Conservation (phyloP, 257 asterid species). For the Fraxinus americana region DNA sequence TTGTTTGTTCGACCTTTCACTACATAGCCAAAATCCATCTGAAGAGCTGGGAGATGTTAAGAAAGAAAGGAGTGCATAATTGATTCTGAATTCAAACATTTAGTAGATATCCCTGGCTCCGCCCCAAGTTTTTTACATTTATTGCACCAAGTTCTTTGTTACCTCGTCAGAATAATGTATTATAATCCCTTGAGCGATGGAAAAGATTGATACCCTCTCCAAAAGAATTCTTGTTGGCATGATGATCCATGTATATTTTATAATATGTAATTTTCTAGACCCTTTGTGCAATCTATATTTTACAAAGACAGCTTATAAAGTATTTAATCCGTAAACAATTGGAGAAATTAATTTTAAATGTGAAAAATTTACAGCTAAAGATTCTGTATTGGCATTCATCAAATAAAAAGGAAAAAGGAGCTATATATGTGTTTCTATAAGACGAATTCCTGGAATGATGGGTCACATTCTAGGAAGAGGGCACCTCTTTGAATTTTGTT, state of each 20-base stretch:
- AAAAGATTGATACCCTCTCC: conserved; percentile 3
- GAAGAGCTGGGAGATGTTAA: conserved; percentile 24
- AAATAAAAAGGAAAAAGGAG: neutral
- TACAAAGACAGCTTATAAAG: neutral
- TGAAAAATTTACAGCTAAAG: neutral
- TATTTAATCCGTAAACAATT: neutral
- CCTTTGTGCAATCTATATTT: neutral
- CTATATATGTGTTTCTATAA: neutral
- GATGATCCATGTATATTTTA: neutral
- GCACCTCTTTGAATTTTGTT: too few species aligned
- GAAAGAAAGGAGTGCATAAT: neutral
- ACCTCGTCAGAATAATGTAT: neutral
- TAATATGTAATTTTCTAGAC: neutral
- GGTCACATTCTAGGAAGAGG: too few species aligned
- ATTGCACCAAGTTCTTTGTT: neutral
- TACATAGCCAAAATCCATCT: conserved; percentile 14
- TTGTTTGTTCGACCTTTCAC: too few species aligned
- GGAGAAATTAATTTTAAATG: neutral
- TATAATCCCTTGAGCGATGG: conserved; percentile 7
- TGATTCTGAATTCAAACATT: neutral
- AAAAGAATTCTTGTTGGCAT: neutral
- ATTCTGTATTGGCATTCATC: neutral
- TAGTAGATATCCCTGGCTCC: neutral
- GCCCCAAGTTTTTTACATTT: neutral
- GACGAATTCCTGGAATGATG: neutral